phyloP scores from a whole-genome alignment of 371 early-diverging fungal species.

The Phascolomyces articulosus region DNA sequence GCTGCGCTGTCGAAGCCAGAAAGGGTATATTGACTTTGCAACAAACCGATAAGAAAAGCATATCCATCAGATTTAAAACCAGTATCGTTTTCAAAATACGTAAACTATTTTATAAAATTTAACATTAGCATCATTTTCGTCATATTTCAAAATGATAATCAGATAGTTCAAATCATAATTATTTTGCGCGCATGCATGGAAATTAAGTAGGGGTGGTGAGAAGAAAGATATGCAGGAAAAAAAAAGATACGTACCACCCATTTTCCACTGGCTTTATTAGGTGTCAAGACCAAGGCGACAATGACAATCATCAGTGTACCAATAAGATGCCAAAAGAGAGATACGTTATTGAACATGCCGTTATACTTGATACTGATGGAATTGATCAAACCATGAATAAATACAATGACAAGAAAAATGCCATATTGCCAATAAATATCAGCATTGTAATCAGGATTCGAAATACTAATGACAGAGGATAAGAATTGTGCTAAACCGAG shows the following conservation, averaged over 20 bases:
- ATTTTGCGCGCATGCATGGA: too few relatives aligned
- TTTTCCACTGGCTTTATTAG: conserved; percentile 40
- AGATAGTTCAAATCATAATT: too few relatives aligned
- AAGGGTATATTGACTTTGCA: conserved; percentile 57
- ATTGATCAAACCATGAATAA: conserved; percentile 53
- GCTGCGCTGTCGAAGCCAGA: conserved; percentile 79
- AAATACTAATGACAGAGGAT: conserved; percentile 50
- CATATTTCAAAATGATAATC: too few relatives aligned
- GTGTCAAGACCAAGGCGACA: conserved; percentile 34
- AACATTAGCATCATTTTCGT: background rate
- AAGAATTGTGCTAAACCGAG: conserved; percentile 56
- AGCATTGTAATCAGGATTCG: conserved; percentile 39
- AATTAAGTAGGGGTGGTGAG: too few relatives aligned
- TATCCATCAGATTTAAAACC: conserved; percentile 46
- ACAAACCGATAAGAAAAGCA: conserved; percentile 48
- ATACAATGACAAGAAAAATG: conserved; percentile 42
- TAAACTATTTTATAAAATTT: conserved; percentile 27
- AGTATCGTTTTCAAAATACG: conserved; percentile 46
- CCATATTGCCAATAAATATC: conserved; percentile 34
- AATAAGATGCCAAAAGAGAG: conserved; percentile 48
- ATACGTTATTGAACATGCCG: conserved; percentile 43
- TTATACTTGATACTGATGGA: conserved; percentile 46
- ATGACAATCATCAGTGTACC: conserved; percentile 40
- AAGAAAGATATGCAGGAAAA: too few relatives aligned
- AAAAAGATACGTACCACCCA: conserved; percentile 23